A percentile compares a stretch with the other conserved stretches of the same genome.
Evolutionary conservation across 495 filamentous ascomycete genomes (phyloP).

Genomic region (Emericellopsis terricola): DNA sequence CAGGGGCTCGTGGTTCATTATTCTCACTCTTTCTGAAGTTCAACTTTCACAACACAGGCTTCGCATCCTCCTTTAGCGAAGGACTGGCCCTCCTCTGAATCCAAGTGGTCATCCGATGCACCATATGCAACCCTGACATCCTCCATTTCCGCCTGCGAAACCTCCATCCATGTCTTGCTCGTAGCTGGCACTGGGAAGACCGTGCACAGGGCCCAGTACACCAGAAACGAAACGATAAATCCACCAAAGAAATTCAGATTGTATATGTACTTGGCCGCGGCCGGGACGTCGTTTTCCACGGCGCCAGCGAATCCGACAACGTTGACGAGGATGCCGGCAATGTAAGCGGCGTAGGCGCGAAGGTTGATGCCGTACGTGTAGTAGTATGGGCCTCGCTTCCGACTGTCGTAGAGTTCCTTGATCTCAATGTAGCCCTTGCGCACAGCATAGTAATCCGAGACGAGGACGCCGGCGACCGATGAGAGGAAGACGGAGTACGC

Average conservation of each 20-base stretch:
- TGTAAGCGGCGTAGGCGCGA: conserved; percentile 70
- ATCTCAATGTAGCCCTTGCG: conserved; percentile 69
- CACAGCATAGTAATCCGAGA: conserved; percentile 80
- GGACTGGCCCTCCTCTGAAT: no score
- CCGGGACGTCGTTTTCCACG: conserved; percentile 46
- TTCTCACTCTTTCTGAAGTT: no score
- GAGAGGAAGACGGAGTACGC: conserved; percentile 93
- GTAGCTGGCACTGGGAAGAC: conserved; percentile 56
- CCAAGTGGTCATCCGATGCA: no score
- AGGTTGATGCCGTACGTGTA: conserved; percentile 59
- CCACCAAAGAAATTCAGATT: conserved; percentile 81
- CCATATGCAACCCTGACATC: conserved; percentile 32
- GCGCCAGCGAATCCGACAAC: conserved; percentile 83
- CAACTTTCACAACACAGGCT: no score
- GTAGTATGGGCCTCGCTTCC: conserved; percentile 49
- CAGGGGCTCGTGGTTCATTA: no score
- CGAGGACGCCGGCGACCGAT: conserved; percentile 79
- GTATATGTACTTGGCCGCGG: conserved; percentile 75
- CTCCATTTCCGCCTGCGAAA: conserved; percentile 41
- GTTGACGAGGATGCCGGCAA: conserved; percentile 77
- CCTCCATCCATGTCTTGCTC: conserved; percentile 67
- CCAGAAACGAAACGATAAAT: conserved; percentile 44
- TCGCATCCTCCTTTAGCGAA: no score
- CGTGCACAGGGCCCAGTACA: conserved; percentile 55
- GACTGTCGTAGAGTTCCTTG: conserved; percentile 60